Conservation (phyloP, 331 rosid genomes). For the Arachis monticola region DNA sequence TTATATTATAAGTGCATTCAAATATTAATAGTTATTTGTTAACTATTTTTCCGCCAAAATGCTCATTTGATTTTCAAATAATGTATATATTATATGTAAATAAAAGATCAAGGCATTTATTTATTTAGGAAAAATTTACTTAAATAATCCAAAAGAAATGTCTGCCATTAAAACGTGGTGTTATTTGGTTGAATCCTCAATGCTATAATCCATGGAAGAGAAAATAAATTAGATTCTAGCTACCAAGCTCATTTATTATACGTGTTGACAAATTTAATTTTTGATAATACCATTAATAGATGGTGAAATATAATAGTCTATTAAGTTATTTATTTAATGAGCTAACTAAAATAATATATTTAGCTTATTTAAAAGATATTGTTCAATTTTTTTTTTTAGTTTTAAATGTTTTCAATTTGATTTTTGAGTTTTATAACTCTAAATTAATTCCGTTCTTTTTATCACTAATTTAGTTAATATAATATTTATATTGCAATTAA, state of each 20-base stretch:
- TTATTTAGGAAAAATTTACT: neutral
- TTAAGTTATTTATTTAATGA: no score
- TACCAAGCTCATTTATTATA: neutral
- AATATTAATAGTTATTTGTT: no score
- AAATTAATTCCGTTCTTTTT: no score
- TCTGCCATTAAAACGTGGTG: neutral
- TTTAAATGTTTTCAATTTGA: no score
- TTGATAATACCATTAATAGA: neutral
- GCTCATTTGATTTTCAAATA: neutral
- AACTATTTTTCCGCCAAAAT: neutral
- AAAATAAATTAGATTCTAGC: neutral
- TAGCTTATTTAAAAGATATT: no score
- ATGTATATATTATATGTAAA: neutral
- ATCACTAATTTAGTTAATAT: no score
- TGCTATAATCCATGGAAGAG: neutral
- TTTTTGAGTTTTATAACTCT: no score
- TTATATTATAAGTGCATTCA: no score
- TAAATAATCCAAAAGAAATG: neutral
- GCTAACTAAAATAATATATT: no score
- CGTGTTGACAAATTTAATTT: neutral
- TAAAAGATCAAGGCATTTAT: no score
- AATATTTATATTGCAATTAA: no score
- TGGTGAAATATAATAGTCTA: neutral
- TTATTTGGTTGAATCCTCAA: neutral
- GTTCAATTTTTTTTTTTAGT: no score